Base-by-base conservation (phyloP, 225 moss, liverwort and hornwort genomes). In the Antitrichia curtipendula region DNA sequence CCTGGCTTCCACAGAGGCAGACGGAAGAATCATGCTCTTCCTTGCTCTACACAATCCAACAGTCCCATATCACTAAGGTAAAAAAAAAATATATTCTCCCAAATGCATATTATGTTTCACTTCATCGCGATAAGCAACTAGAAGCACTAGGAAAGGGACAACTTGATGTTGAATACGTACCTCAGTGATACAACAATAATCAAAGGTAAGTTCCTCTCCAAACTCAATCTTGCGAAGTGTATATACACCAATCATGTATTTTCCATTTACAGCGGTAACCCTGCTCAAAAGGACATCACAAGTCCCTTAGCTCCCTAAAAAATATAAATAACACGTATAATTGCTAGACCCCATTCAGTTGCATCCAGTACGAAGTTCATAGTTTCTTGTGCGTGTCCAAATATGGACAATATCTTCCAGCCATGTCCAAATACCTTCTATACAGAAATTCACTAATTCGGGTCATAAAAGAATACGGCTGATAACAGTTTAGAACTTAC, bases 131-230 rank as follows among this genome's bases (percentile, higher is more conserved):
- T 47, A 75, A 56, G 47, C 49, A 57, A 27, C 61, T 64, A 28
- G 57, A 63, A 41, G 32, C 19, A 87, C 61, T 31, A 45, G 14
- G 38, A 78, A 53, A 63, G 65, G 54, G 72, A 85, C 27, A 79
- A 54, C 64, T 84, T 82, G n/a, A 80, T 64, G 61, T 29, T 86
- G 47, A 75, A 82, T 78, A 50, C 88, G 65, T 86, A 99, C 98
- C 98, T 99, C 99, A 79, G 99, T 99, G 34, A 99, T 95, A 71
- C 97, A 99, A 89, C 97, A 97, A 80, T 99, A 99, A 85, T 99
- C 99, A 80, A 99, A 99, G 22, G 99, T 99, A 64, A 99, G 96
- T 83, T 99, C 99, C 85, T 99, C 99, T 83, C 99, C 99, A 87
- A 91, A 92, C 87, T 97, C 94, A 87, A 99, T 97, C 87, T 96